Evolutionary conservation across 306 rosid genomes (phyloP), one percentile per base, ranked within the genome.

Genomic region (Sicyos baderoa): DNA sequence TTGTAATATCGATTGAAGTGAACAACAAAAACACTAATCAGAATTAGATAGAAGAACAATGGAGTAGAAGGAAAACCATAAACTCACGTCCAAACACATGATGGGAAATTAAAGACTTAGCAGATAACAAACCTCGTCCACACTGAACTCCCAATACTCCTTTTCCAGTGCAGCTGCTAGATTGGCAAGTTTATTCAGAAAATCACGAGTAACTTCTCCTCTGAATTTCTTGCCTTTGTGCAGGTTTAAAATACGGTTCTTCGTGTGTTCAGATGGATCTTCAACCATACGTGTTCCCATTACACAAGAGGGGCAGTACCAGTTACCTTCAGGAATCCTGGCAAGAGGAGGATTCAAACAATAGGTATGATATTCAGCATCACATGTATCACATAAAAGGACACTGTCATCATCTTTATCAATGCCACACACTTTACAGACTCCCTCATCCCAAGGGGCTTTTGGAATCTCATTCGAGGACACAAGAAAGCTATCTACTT

Each of bases 391-490:
- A 72, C 99, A 94, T 49, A 90, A 78, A 76, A 94, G 82, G 65
- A 94, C 99, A 76, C 97, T 94, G 81, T 94, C 99, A 77, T 94
- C 99, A 74, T 94, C 97, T 89, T 85, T 94, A 74, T 94, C 99
- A 74, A 94, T 77, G 76, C 99, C 99, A 77, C 99, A 94, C 72
- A 94, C 96, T 94, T 90, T 94, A 81, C 99, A 94, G 60, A 94
- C 99, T 72, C 96, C 99, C 80, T 94, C 99, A 73, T 94, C 99
- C 99, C 99, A 94, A 62, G 99, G 99, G 73, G 99, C 97, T 76
- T 90, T 94, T 4, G 97, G 99, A 83, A 88, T 82, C 75, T 81
- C 96, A 77, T 67, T 86, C 16, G 75, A 81, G 47, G 86, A 84
- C 55, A 78, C 87, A 75, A 86, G 78, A 44, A 94, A 80, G 70